Base-by-base conservation (phyloP, 2,329 filamentous ascomycete genomes). In the Fusarium sp. region DNA sequence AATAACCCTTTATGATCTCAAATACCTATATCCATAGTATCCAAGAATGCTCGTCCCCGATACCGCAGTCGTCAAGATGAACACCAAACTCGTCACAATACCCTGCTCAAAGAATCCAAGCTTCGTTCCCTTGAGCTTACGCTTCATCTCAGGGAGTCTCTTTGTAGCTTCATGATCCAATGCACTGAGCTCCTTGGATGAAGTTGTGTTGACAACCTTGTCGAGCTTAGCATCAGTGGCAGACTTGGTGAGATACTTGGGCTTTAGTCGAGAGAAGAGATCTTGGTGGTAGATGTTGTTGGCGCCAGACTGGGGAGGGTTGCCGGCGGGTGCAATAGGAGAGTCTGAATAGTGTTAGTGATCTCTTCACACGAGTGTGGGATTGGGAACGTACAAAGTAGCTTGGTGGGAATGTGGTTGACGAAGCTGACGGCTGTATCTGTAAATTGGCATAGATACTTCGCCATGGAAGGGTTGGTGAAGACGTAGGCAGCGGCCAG, bases 91-190 rank as follows among this genome's bases (percentile, higher is more conserved):
- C 0, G 70, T 72, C 10, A 72, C 60, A 6, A 72, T 72, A 11
- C 70, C 70, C 15, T 72, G 70, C 3, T 73, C 59, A 10, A 72
- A 72, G 23, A 72, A 73, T 0, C 70, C 70, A 26, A 72, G 67
- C 0, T 46, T 49, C 1, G 65, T 46, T 3, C 35, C 65, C 7
- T 69, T 69, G 9, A 67, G 67, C 14, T 56, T 32, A 1, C 69
- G 30, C 4, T 55, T 65, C 45, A 70, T 70, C 7, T 70, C 69
- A 0, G 54, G 64, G 1, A 72, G 40, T 6, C 38, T 58, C 27
- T 27, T 56, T 0, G 55, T 72, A 17, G 69, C 69, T 14, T 71
- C 69, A 1, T 53, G 14, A 3, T 71, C 69, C 1, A 71, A 9
- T 0, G 5, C 45, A 26, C 23, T 49, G 0, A 69, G 7, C 15